phyloP scores from a whole-genome alignment of 148 eudicot genomes.

The Camellia lanceoleosa region DNA sequence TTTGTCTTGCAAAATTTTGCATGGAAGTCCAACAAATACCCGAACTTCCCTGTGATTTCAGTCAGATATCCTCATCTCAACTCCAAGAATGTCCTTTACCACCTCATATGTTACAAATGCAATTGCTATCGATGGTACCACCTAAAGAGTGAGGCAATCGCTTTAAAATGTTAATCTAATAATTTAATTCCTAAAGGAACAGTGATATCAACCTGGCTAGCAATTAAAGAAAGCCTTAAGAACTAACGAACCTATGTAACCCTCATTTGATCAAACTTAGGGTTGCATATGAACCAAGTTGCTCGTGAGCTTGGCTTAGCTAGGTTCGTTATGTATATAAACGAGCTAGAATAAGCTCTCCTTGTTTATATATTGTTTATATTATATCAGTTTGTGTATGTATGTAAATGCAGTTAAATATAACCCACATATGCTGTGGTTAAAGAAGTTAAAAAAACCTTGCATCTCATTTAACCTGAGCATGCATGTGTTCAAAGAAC shows the following conservation, averaged over 20 bases:
- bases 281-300: too few species aligned
- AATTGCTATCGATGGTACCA: conserved; percentile 84
- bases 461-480: too few species aligned
- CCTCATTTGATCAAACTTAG: too few species aligned
- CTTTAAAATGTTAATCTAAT: conserved; percentile 1
- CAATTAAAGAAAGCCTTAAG: not conserved
- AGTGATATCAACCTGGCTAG: not conserved
- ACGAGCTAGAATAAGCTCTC: too few species aligned
- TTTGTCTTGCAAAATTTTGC: conserved; percentile 3
- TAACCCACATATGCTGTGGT: too few species aligned
- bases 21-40: conserved; percentile 12
- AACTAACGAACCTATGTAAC: not conserved
- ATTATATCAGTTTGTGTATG: too few species aligned
- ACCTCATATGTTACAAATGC: conserved; percentile 87
- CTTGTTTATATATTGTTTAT: too few species aligned
- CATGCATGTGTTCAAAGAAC: too few species aligned
- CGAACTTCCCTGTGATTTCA: conserved; percentile 25
- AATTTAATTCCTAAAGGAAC: not conserved
- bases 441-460: too few species aligned
- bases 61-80: conserved; percentile 85
- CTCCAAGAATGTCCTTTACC: conserved; percentile 78
- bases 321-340: too few species aligned
- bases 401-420: too few species aligned
- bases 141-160: conserved; percentile 37
- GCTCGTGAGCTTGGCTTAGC: too few species aligned